Evolutionary conservation across 768 basidiomycete genomes (phyloP).

Genomic region (Astraeus odoratus): DNA sequence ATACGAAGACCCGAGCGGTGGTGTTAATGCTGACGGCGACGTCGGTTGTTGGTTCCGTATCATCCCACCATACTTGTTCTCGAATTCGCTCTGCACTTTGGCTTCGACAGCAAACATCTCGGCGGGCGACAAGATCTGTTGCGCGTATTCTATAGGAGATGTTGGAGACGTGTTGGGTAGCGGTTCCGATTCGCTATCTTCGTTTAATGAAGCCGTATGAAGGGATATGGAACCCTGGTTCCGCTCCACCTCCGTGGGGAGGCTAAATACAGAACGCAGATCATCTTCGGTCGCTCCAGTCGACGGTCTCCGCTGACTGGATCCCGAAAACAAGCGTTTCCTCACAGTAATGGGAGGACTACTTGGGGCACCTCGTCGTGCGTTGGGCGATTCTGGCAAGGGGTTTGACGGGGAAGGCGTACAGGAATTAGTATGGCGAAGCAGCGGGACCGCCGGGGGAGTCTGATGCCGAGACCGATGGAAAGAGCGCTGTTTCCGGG

Average conservation of each 20-base stretch:
- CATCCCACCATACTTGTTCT: constrained; percentile 10
- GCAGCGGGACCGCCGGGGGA: constrained; percentile 37
- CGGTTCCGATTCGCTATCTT: constrained; percentile 35
- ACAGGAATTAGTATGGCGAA: constrained; percentile 21
- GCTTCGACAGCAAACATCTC: constrained; percentile 59
- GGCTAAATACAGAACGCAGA: constrained; percentile 46
- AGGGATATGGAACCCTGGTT: constrained; percentile 15
- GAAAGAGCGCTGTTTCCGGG: constrained; percentile 57
- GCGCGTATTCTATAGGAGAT: constrained; percentile 40
- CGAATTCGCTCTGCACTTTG: constrained; percentile 31
- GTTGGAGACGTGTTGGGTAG: constrained; percentile 25
- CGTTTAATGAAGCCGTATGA: constrained; percentile 38
- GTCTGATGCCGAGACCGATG: constrained; percentile 50
- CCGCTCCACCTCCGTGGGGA: constrained; percentile 39
- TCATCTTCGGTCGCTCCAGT: constrained; percentile 49
- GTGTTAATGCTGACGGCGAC: constrained; percentile 34
- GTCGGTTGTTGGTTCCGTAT: constrained; percentile 28
- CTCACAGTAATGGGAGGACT: constrained; percentile 27
- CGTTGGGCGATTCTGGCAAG: constrained; percentile 4
- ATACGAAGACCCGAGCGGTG: constrained; percentile 25
- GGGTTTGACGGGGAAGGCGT: constrained; percentile 7
- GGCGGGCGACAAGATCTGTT: constrained; percentile 62
- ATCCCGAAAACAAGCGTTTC: constrained; percentile 57
- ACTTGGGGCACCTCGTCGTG: constrained; percentile 1
- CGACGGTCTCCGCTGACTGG: constrained; percentile 46